Evolutionary conservation across 2,329 filamentous ascomycete genomes (phyloP).

Genomic region (Apiospora kogelbergensis): DNA sequence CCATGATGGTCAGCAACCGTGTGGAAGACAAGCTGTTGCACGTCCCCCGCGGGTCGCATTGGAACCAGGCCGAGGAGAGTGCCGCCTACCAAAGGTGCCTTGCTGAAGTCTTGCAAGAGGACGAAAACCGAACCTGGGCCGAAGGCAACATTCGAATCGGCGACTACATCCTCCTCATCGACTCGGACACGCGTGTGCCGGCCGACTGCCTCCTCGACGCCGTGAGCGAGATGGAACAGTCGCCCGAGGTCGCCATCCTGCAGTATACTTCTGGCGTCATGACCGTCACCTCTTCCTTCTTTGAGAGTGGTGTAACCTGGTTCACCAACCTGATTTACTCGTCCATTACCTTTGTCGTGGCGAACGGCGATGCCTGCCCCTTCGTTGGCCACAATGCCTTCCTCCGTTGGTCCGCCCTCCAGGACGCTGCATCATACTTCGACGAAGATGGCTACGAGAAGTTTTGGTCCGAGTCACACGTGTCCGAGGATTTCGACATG

Average conservation of each 20-base stretch:
- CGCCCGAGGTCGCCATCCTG: slow-evolving; percentile 75
- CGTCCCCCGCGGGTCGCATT: slow-evolving; percentile 57
- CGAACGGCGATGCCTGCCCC: slow-evolving; percentile 74
- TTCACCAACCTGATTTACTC: slow-evolving; percentile 76
- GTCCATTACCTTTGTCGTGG: slow-evolving; percentile 74
- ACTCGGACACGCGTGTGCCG: slow-evolving; percentile 78
- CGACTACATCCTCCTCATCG: slow-evolving; percentile 78
- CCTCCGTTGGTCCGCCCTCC: slow-evolving; percentile 73
- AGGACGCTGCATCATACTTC: slow-evolving; percentile 65
- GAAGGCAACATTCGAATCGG: slow-evolving; percentile 84
- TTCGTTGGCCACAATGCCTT: slow-evolving; percentile 82
- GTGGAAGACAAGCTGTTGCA: slow-evolving; percentile 67
- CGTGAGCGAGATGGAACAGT: slow-evolving; percentile 79
- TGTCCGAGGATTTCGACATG: slow-evolving; percentile 83
- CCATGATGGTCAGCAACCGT: slow-evolving; percentile 64
- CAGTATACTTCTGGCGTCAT: slow-evolving; percentile 78
- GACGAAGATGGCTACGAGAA: slow-evolving; percentile 74
- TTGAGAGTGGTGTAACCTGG: slow-evolving; percentile 65
- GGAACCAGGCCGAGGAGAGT: slow-evolving; percentile 69
- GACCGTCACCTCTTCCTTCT: slow-evolving; percentile 74
- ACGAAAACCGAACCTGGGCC: slow-evolving; percentile 69
- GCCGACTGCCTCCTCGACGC: slow-evolving; percentile 76
- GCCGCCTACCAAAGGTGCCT: slow-evolving; percentile 65
- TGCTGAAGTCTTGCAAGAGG: slow-evolving; percentile 64
- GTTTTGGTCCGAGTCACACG: slow-evolving; percentile 79